Evolutionary conservation across 306 rosid genomes (phyloP).

Genomic region (Gynostemma pentaphyllum): DNA sequence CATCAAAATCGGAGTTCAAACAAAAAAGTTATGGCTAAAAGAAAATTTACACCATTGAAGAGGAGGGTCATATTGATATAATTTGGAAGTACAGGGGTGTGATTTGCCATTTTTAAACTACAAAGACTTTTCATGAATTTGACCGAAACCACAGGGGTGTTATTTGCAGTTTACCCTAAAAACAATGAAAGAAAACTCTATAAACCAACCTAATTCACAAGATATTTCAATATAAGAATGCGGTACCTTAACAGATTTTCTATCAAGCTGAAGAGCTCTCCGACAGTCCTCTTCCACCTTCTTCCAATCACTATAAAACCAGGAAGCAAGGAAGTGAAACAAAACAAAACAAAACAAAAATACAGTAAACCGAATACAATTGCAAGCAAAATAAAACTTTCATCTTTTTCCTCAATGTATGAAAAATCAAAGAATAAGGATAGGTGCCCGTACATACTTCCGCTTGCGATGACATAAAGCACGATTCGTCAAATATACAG

Average conservation of each 20-base stretch:
- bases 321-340: not conserved
- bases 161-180: too few species aligned
- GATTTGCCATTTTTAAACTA: too few species aligned
- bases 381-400: not conserved
- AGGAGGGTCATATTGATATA: too few species aligned
- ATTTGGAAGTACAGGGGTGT: too few species aligned
- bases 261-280: slow-evolving; percentile 70
- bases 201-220: not conserved
- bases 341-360: too few species aligned
- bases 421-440: not conserved
- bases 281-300: slow-evolving; percentile 78
- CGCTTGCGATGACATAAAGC: slow-evolving; percentile 88
- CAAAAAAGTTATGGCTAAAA: too few species aligned
- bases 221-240: not conserved
- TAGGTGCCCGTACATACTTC: slow-evolving; percentile 44
- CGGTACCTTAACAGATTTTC: slow-evolving; percentile 58
- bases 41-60: too few species aligned
- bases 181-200: not conserved
- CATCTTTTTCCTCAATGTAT: not conserved
- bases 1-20: too few species aligned
- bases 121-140: too few species aligned
- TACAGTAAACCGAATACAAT: not conserved
- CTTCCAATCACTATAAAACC: slow-evolving; percentile 67
- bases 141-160: too few species aligned
- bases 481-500: slow-evolving; percentile 79